These are phyloP conservation scores for Monosporascus ibericus DNA, from an alignment of 2,329 filamentous ascomycete genomes.

Conservation along the genomic window DNA sequence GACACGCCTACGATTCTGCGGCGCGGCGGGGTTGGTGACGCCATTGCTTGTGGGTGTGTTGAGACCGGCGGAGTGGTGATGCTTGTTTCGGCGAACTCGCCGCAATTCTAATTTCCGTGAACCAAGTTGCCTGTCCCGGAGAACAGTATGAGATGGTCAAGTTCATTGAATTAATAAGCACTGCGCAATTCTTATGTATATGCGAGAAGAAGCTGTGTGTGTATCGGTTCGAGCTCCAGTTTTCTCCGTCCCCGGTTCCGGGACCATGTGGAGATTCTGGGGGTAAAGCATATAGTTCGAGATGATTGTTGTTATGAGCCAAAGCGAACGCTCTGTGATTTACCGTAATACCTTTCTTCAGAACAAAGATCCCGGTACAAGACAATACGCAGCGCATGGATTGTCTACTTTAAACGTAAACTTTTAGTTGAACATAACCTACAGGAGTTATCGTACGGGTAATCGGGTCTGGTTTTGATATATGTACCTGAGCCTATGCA, in stretches of 20 bases:
- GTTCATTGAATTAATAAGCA: no score
- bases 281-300: neutral
- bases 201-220: neutral
- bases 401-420: no score
- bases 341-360: no score
- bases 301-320: neutral
- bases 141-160: no score
- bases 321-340: no score
- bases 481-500: no score
- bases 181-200: neutral
- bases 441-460: no score
- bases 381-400: no score
- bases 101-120: no score
- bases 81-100: neutral
- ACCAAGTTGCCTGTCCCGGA: neutral
- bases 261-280: neutral
- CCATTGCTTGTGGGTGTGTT: slow-evolving; percentile 7
- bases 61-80: neutral
- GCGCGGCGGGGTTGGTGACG: slow-evolving; percentile 27
- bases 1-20: slow-evolving; percentile 67
- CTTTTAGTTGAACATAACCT: no score
- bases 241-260: neutral
- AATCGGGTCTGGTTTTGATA: no score
- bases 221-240: neutral
- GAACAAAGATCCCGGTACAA: no score